Evolutionary conservation across 2,329 filamentous ascomycete species (phyloP), one percentile per base, ranked within the genome.

Genomic region (Exophiala sp.): DNA sequence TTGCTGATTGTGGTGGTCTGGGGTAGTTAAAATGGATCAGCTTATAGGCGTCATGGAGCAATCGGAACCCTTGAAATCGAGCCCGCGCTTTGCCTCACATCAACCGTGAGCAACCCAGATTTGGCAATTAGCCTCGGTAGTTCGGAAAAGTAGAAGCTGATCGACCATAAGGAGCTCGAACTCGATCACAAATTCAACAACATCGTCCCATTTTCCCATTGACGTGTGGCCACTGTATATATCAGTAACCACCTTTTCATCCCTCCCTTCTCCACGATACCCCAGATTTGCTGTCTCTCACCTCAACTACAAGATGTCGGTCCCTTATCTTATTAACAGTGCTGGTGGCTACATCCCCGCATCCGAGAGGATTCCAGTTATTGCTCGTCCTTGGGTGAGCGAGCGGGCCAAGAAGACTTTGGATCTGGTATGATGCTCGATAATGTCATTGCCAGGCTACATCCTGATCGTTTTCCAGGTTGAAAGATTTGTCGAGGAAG

Each of bases 401-500:
- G 90, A 95, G 56, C 80, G 83, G 66, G 91, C 91, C 48, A 89
- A 87, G 75, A 85, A 88, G 78, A 89, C 87, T 29, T 77, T 96
- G 62, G 91, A 96, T 68, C 69, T 90, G 61, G 82, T 85, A 75
- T 51, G 48, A 10, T 10, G 3, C 12, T 9, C 18, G 32, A 39
- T 14, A 33, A 34, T 18, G 9, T 40, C 44, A 14, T 14, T 20
- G 21, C 16, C 14, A 12, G 5, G 20, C 10, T 44, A 33, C 20
- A 49, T 50, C 21, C 35, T 47, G 40, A 57, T 35, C n/a, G 36
- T 14, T 44, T 14, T 14, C 18, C 60, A 84, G 81, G 89, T 99
- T 63, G 89, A 92, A 77, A 90, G 91, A 72, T 99, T 99, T 66
- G 94, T 99, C 64, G 89, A 97, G 69, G 91, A 96, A 73, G 91